Evolutionary conservation across 1,284 basidiomycete species (phyloP).

Genomic region (Sutorius eximius): DNA sequence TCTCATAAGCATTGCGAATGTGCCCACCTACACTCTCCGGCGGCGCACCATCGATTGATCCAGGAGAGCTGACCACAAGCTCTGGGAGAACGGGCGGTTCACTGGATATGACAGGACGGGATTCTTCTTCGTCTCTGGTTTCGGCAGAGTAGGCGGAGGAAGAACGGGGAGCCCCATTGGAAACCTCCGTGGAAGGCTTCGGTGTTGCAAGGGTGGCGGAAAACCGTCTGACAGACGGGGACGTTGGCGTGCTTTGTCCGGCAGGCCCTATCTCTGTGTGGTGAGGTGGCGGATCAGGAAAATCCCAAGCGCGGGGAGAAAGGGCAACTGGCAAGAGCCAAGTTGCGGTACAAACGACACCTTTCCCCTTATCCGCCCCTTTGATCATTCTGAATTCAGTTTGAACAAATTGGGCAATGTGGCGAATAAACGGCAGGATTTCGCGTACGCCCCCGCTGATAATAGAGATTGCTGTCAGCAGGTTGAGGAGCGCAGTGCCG

Average conservation of each 20-base stretch:
- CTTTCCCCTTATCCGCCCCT: conserved; percentile 62
- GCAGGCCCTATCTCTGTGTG: conserved; percentile 13
- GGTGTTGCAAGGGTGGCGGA: conserved; percentile 30
- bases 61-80: conserved; percentile 37
- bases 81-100: conserved; percentile 38
- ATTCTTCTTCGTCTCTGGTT: conserved; percentile 26
- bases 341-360: conserved; percentile 81
- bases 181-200: conserved; percentile 33
- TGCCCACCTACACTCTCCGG: conserved; percentile 16
- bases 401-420: conserved; percentile 73
- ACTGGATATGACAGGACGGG: conserved; percentile 29
- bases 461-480: conserved; percentile 67
- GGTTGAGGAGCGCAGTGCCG: conserved; percentile 61
- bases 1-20: conserved; percentile 15
- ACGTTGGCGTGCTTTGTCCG: conserved; percentile 24
- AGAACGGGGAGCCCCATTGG: conserved; percentile 18
- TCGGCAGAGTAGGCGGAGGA: conserved; percentile 33
- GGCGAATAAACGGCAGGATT: conserved; percentile 76
- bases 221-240: conserved; percentile 28
- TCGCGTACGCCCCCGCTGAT: conserved; percentile 71
- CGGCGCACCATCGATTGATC: conserved; percentile 34
- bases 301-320: conserved; percentile 77
- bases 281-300: conserved; percentile 44
- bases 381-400: conserved; percentile 68
- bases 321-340: conserved; percentile 81